Conservation (phyloP, 305 asterid genomes). For the Vinca major region DNA sequence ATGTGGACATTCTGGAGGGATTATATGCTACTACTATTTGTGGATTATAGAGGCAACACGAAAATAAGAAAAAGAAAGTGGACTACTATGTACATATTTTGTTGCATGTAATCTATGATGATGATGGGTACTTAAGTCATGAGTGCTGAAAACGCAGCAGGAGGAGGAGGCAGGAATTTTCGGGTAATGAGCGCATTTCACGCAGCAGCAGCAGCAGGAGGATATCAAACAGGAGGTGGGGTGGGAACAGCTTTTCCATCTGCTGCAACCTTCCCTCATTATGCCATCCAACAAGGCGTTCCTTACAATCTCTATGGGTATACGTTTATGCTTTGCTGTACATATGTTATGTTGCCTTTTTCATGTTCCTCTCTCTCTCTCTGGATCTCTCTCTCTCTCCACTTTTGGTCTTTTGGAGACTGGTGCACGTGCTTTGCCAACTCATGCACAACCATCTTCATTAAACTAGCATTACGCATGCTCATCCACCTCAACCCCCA, state of each 20-base stretch:
- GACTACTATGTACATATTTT: neutral
- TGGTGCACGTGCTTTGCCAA: slow-evolving; percentile 51
- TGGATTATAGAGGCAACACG: neutral
- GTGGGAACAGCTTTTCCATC: slow-evolving; percentile 31
- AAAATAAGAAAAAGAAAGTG: neutral
- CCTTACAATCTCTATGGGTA: slow-evolving; percentile 86
- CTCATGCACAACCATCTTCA: slow-evolving; percentile 25
- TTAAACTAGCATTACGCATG: slow-evolving; percentile 24
- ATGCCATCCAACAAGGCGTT: slow-evolving; percentile 58
- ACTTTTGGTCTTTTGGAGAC: slow-evolving; percentile 7
- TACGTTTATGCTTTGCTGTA: neutral
- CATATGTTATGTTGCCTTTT: slow-evolving; percentile 4
- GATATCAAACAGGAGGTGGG: slow-evolving; percentile 37
- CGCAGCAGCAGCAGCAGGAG: slow-evolving; percentile 25
- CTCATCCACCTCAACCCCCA: slow-evolving; percentile 26
- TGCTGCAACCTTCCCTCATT: slow-evolving; percentile 39
- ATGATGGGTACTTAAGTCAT: neutral
- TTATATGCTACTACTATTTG: no score
- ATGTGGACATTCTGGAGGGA: no score
- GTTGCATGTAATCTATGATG: neutral
- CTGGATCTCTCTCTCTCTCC: neutral
- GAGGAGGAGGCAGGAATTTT: slow-evolving; percentile 55
- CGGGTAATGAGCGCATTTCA: slow-evolving; percentile 64
- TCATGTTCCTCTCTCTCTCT: neutral
- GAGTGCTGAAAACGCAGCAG: slow-evolving; percentile 9